A percentile compares a stretch with the other conserved stretches of the same genome.
Evolutionary conservation across 768 basidiomycete species (phyloP).

Genomic region (Cubamyces lactineus): DNA sequence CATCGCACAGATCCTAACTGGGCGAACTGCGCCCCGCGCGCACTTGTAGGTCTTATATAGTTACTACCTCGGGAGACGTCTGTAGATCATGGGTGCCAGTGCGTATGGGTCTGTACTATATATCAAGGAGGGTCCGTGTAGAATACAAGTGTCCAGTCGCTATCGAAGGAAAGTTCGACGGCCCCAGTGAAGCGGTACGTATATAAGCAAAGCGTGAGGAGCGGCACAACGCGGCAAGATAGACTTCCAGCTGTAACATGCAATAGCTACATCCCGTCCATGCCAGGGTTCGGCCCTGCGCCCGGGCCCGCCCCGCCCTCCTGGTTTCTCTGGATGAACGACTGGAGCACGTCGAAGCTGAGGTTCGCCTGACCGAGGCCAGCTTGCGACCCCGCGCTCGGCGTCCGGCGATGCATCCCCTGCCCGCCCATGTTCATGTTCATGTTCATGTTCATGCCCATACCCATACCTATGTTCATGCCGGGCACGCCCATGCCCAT

Average conservation of each 20-base stretch:
- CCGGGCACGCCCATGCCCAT: conserved; percentile 1
- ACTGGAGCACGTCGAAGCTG: conserved; percentile 48
- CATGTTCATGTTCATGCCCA: conserved; percentile 9
- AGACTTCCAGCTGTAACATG: no score
- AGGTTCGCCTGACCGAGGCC: conserved; percentile 30
- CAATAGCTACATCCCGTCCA: conserved; percentile 20
- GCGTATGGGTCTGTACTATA: no score
- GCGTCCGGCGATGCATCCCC: conserved; percentile 34
- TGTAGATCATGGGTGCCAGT: no score
- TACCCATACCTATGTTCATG: conserved; percentile 1
- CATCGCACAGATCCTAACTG: conserved; percentile 9
- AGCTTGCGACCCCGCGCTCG: conserved; percentile 22
- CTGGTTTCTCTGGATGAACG: conserved; percentile 47
- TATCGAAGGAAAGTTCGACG: no score
- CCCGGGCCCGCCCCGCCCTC: conserved; percentile 33
- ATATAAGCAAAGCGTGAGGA: no score
- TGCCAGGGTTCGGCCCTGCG: conserved; percentile 15
- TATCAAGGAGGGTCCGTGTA: no score
- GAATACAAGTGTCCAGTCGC: no score
- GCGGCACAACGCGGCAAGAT: no score
- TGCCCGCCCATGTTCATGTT: conserved; percentile 23
- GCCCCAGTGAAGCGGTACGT: no score
- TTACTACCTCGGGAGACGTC: no score
- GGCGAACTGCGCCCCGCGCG: neutral
- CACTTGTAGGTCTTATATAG: no score